Evolutionary conservation across 192 early-diverging fungal genomes (phyloP).

Genomic region (Diversispora epigaea): DNA sequence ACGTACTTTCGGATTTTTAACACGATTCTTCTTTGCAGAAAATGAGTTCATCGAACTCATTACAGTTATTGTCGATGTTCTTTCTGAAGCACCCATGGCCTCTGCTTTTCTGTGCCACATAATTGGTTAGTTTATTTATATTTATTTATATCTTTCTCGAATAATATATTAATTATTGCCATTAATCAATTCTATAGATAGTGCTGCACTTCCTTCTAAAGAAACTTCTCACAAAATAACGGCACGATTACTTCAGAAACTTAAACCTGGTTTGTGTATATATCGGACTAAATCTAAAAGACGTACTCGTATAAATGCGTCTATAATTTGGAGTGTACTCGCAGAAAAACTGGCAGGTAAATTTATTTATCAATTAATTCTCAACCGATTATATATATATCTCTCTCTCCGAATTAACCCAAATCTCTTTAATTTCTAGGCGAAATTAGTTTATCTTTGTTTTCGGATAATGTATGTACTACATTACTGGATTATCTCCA

Average conservation of each 20-base stretch:
- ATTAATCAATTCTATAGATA: conserved; percentile 30
- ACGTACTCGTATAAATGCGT: conserved; percentile 49
- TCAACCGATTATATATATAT: too few relatives aligned
- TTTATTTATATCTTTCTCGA: neutral
- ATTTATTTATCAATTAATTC: neutral
- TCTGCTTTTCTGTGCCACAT: conserved; percentile 58
- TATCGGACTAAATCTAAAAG: conserved; percentile 34
- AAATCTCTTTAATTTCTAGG: neutral
- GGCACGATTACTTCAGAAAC: conserved; percentile 45
- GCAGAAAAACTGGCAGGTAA: conserved; percentile 54
- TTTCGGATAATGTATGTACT: conserved; percentile 47
- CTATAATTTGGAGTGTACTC: conserved; percentile 54
- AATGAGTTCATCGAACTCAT: conserved; percentile 48
- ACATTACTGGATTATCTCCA: conserved; percentile 46
- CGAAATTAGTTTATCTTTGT: conserved; percentile 51
- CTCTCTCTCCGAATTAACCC: too few relatives aligned
- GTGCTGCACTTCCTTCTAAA: conserved; percentile 56
- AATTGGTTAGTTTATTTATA: conserved; percentile 33
- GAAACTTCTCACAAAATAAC: conserved; percentile 47
- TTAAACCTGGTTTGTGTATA: conserved; percentile 36
- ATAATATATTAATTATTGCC: neutral
- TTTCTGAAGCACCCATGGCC: conserved; percentile 43
- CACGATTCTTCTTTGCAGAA: neutral
- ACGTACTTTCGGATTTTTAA: neutral
- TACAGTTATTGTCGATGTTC: conserved; percentile 45